Evolutionary conservation across 2,329 filamentous ascomycete species (phyloP).

Genomic region (Stagonosporopsis rhizophila): DNA sequence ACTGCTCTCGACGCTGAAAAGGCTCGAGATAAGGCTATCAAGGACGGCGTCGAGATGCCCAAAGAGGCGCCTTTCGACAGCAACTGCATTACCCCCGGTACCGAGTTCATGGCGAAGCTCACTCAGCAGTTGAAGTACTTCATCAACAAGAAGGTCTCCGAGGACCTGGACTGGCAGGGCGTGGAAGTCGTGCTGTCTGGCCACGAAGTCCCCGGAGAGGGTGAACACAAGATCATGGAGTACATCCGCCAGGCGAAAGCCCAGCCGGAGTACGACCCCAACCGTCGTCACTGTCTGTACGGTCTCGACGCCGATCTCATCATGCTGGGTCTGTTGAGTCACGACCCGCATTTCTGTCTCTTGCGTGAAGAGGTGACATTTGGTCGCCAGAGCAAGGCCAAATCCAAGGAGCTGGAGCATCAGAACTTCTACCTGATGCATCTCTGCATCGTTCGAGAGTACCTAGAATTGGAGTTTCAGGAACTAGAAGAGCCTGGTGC

Average conservation of each 20-base stretch:
- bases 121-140: constrained; percentile 96
- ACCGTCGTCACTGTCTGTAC: constrained; percentile 95
- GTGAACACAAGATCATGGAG: constrained; percentile 99
- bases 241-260: constrained; percentile 98
- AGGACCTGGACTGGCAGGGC: constrained; percentile 96
- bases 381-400: constrained; percentile 83
- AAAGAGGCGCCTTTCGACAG: constrained; percentile 97
- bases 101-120: constrained; percentile 96
- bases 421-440: constrained; percentile 99
- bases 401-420: constrained; percentile 95
- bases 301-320: constrained; percentile 97
- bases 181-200: constrained; percentile 96
- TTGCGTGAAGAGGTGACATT: constrained; percentile 98
- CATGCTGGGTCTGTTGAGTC: constrained; percentile 95
- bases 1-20: constrained; percentile 90
- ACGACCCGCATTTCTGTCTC: constrained; percentile 97
- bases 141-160: constrained; percentile 97
- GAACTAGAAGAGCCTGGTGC: constrained; percentile 78
- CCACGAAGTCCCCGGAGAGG: constrained; percentile 96
- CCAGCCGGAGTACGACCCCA: constrained; percentile 89
- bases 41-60: constrained; percentile 88
- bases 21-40: constrained; percentile 89
- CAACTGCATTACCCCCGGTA: constrained; percentile 98
- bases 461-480: constrained; percentile 95
- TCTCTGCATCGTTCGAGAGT: constrained; percentile 96